phyloP scores from a whole-genome alignment of 495 filamentous ascomycete genomes.

The Rusavskia elegans region DNA sequence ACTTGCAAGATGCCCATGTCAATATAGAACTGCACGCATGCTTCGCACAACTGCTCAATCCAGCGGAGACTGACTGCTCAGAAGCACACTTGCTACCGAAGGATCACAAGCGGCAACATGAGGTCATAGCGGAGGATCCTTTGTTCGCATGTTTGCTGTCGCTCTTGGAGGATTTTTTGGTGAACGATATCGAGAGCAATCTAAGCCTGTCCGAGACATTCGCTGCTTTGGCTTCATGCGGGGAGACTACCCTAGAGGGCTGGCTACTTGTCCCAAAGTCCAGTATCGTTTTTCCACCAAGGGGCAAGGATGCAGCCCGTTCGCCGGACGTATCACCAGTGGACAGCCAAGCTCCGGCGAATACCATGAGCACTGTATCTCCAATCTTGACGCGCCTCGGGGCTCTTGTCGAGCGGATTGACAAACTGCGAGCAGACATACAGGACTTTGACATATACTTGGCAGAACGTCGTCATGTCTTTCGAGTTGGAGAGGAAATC shows the following conservation, averaged over 20 bases:
- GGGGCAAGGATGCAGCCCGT: background rate
- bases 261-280: constrained; percentile 65
- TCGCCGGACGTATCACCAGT: constrained; percentile 26
- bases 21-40: constrained; percentile 72
- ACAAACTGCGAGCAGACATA: constrained; percentile 48
- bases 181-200: constrained; percentile 82
- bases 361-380: background rate
- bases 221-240: constrained; percentile 67
- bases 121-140: constrained; percentile 40
- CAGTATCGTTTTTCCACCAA: background rate
- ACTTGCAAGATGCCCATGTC: constrained; percentile 62
- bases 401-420: constrained; percentile 46
- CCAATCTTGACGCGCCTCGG: constrained; percentile 27
- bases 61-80: background rate
- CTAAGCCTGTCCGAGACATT: constrained; percentile 70
- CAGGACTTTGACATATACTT: constrained; percentile 64
- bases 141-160: constrained; percentile 54
- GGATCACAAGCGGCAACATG: background rate
- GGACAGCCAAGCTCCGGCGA: background rate
- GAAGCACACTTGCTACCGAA: background rate
- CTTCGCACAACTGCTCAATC: constrained; percentile 39
- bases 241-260: constrained; percentile 64
- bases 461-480: constrained; percentile 51
- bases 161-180: constrained; percentile 63
- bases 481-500: constrained; percentile 37